These are phyloP conservation scores for Spongiforma sp. DNA, from an alignment of 1,284 basidiomycete genomes.

Conservation along the genomic window DNA sequence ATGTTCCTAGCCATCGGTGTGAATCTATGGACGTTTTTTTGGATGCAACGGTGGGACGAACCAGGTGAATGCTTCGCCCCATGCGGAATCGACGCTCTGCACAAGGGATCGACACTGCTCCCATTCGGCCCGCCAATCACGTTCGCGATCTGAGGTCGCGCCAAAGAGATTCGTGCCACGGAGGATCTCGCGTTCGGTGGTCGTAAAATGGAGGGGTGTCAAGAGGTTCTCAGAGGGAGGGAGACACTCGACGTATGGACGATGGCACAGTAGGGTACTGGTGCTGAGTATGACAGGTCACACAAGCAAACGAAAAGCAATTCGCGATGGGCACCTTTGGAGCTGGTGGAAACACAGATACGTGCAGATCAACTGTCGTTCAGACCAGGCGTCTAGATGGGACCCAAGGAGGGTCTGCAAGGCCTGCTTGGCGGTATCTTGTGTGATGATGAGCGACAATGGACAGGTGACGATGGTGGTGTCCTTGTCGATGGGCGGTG, in stretches of 20 bases:
- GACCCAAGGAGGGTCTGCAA: slow-evolving; percentile 47
- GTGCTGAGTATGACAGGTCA: slow-evolving; percentile 23
- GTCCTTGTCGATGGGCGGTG: slow-evolving; percentile 56
- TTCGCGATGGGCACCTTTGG: not conserved
- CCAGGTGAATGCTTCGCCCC: slow-evolving; percentile 70
- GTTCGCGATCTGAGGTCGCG: slow-evolving; percentile 68
- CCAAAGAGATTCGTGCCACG: slow-evolving; percentile 80
- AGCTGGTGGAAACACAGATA: slow-evolving; percentile 80
- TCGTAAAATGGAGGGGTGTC: slow-evolving; percentile 81
- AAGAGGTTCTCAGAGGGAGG: slow-evolving; percentile 60
- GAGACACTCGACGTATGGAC: slow-evolving; percentile 70
- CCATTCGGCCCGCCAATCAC: slow-evolving; percentile 68
- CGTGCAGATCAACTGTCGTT: slow-evolving; percentile 68
- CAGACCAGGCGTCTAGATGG: slow-evolving; percentile 51
- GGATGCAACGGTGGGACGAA: slow-evolving; percentile 40
- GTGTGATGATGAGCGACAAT: slow-evolving; percentile 74
- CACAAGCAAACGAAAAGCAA: slow-evolving; percentile 25
- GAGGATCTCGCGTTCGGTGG: slow-evolving; percentile 66
- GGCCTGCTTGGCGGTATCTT: slow-evolving; percentile 50
- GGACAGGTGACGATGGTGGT: slow-evolving; percentile 75
- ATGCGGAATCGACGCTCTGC: slow-evolving; percentile 40
- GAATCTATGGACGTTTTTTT: not conserved
- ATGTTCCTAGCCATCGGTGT: slow-evolving; percentile 55
- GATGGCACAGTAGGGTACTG: slow-evolving; percentile 48
- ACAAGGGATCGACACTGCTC: slow-evolving; percentile 51